Percentiles rank a stretch among this genome's conserved stretches.
phyloP scores from a whole-genome alignment of 2,329 filamentous ascomycete genomes.

The Claviceps sp. region DNA sequence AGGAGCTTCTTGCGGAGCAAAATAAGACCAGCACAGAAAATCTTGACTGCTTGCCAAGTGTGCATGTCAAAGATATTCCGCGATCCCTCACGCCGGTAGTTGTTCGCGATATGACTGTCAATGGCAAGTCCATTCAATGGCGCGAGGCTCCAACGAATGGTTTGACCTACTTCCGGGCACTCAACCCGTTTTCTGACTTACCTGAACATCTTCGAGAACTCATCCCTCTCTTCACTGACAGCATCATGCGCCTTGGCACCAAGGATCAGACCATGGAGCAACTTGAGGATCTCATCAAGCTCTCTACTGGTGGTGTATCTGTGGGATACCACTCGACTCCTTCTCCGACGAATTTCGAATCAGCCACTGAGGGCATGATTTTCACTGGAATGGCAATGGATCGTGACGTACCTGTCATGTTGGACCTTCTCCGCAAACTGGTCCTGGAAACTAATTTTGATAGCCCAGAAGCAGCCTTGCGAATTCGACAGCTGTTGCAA shows the following conservation, averaged over 20 bases:
- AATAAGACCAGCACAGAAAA: constrained; percentile 75
- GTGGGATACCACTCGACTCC: constrained; percentile 75
- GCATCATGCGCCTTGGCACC: constrained; percentile 86
- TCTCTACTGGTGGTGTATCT: constrained; percentile 85
- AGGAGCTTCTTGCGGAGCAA: constrained; percentile 69
- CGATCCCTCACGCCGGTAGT: constrained; percentile 51
- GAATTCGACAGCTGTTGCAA: constrained; percentile 77
- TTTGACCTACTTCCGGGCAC: constrained; percentile 85
- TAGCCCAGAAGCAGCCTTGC: constrained; percentile 62
- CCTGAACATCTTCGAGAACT: constrained; percentile 75
- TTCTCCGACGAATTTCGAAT: constrained; percentile 56
- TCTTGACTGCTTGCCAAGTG: constrained; percentile 73
- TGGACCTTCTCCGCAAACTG: constrained; percentile 67
- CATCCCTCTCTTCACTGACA: constrained; percentile 81
- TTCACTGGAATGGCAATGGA: constrained; percentile 83
- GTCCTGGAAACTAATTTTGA: constrained; percentile 85
- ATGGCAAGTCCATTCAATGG: constrained; percentile 68
- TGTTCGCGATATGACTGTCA: constrained; percentile 50
- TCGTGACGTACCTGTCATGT: constrained; percentile 81
- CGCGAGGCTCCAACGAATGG: constrained; percentile 89
- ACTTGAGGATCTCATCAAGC: constrained; percentile 87
- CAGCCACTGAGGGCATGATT: constrained; percentile 67
- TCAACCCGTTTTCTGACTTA: constrained; percentile 66
- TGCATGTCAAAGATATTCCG: constrained; percentile 82
- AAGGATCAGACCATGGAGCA: constrained; percentile 83